Conservation (phyloP, 2,329 filamentous ascomycete genomes). For the Colletotrichum paranaense region DNA sequence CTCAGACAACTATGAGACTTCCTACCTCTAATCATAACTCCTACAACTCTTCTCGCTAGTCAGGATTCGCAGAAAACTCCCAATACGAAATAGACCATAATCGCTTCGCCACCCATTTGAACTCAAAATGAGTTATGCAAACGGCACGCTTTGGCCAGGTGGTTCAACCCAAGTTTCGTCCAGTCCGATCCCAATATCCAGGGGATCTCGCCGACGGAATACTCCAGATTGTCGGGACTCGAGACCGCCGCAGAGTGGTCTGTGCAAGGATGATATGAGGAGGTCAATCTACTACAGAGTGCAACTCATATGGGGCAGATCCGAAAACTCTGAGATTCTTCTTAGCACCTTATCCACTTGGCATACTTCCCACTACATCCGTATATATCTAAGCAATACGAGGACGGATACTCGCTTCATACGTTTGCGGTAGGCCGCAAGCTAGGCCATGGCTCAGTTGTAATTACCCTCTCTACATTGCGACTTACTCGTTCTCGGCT, state of each 20-base stretch:
- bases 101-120: background rate
- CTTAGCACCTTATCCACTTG: background rate
- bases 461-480: background rate
- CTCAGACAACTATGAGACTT: background rate
- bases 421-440: background rate
- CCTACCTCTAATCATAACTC: background rate
- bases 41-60: background rate
- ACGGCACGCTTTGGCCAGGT: background rate
- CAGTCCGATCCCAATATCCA: background rate
- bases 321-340: background rate
- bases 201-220: background rate
- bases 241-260: background rate
- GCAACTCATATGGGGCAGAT: background rate
- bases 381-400: too few relatives aligned
- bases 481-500: background rate
- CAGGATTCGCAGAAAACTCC: background rate
- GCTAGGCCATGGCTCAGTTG: background rate
- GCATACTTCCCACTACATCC: too few relatives aligned
- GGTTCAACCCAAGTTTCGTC: background rate
- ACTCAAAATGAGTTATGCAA: background rate
- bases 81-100: background rate
- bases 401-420: too few relatives aligned
- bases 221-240: background rate
- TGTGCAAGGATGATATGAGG: background rate
- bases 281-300: background rate